These are phyloP conservation scores for Ceratocystis variospora DNA, from an alignment of 2,329 filamentous ascomycete genomes.

Conservation along the genomic window DNA sequence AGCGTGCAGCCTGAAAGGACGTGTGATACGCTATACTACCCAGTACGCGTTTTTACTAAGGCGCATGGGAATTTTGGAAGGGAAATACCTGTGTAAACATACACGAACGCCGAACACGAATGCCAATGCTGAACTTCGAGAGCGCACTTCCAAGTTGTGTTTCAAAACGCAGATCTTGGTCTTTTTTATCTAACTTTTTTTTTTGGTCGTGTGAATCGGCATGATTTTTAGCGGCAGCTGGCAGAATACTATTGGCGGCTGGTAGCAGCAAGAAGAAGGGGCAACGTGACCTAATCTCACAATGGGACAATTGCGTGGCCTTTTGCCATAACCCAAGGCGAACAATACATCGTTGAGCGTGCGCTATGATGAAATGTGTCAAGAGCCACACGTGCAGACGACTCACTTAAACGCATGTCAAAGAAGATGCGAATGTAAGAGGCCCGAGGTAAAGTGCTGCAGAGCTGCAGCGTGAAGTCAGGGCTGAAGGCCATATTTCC, in stretches of 20 bases:
- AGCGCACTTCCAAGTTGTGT: not conserved
- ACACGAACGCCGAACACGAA: not conserved
- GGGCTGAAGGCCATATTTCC: not conserved
- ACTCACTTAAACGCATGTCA: not conserved
- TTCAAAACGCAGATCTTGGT: constrained; percentile 1
- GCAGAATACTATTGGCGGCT: not conserved
- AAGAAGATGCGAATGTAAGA: not conserved
- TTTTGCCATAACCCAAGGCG: too few relatives aligned
- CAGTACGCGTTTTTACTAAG: not conserved
- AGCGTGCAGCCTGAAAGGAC: not conserved
- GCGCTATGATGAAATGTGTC: not conserved
- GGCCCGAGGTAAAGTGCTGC: not conserved
- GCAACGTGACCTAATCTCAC: not conserved
- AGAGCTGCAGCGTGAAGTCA: not conserved
- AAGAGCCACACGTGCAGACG: not conserved
- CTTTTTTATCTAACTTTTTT: too few relatives aligned
- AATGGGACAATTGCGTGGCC: too few relatives aligned
- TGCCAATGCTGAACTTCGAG: not conserved
- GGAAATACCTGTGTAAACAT: not conserved
- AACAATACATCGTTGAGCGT: not conserved
- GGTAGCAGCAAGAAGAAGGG: not conserved
- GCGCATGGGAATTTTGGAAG: not conserved
- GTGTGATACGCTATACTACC: not conserved
- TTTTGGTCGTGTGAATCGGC: not conserved
- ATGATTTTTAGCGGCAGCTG: not conserved